These are phyloP conservation scores for Pezicula radicicola DNA, from an alignment of 2,329 filamentous ascomycete species.

Conservation along the genomic window DNA sequence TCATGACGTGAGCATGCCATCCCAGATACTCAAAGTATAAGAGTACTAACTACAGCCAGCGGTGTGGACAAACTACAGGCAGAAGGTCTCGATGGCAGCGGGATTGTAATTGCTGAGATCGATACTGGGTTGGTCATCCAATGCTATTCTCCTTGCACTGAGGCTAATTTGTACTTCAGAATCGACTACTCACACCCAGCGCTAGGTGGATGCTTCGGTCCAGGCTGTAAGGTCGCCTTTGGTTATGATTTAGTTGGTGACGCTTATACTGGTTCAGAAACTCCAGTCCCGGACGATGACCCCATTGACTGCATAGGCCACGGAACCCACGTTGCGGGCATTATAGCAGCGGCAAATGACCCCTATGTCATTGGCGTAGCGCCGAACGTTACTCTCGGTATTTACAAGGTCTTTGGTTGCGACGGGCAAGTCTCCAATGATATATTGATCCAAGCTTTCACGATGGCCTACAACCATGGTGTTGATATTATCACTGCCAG, in stretches of 20 bases:
- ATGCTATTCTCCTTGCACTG: no score
- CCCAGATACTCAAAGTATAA: no score
- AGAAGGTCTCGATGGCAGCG: no score
- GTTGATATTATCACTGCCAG: slow-evolving; percentile 7
- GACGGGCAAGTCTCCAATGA: background rate
- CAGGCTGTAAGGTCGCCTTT: background rate
- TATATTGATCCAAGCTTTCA: slow-evolving; percentile 6
- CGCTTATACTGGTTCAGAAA: slow-evolving; percentile 16
- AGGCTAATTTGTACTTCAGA: no score
- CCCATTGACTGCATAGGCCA: slow-evolving; percentile 28
- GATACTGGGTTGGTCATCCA: no score
- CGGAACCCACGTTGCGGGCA: slow-evolving; percentile 32
- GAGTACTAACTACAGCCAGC: no score
- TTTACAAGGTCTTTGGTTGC: slow-evolving; percentile 7
- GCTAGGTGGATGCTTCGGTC: slow-evolving; percentile 8
- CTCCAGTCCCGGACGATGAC: slow-evolving; percentile 29
- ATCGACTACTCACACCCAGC: slow-evolving; percentile 5
- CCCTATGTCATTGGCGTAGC: background rate
- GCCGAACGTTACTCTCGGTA: slow-evolving; percentile 1
- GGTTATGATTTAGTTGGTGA: slow-evolving; percentile 33
- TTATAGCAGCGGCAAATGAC: slow-evolving; percentile 23
- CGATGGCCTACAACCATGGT: slow-evolving; percentile 4
- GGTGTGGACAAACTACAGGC: no score
- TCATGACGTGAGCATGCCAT: no score
- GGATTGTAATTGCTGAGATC: no score